Base-by-base conservation (phyloP, 306 rosid species). In the Vachellia collinsii region DNA sequence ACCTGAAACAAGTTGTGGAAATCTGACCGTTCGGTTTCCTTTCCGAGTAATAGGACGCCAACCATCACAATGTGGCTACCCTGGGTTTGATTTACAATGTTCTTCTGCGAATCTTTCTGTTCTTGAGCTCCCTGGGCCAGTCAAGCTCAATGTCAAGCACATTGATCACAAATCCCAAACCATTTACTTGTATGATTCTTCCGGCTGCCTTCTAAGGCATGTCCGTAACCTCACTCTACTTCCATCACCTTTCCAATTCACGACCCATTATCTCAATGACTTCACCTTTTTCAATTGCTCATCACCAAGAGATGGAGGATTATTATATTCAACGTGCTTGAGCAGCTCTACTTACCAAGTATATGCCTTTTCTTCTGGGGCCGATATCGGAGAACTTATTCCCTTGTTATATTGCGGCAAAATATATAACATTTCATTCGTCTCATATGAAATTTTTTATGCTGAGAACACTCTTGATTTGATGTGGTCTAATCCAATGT, bases 61-160 rank as follows among this genome's bases (percentile, higher is more conserved):
- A 11, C 77, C 48, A 71, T n/a, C 3, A 9, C 39, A 41, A 2
- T 83, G 86, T 56, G 80, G 75, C 20, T 77, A 81, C 41, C 88
- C 85, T 0, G 85, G 85, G 1, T 89, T 89, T 77, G 91, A 80
- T 77, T 14, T 91, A 22, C 61, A 80, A 11, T 91, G 95, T 65
- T 47, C 81, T 8, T 5, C 54, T 1, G 41, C 17, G 4, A 67
- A 70, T 9, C 48, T 79, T 1, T 46, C 85, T 0, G 37, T 88
- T 46, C 80, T 85, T 20, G 50, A 83, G 76, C 84, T 90, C 22
- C 90, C 84, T 17, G 8, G 20, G 5, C 77, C 81, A 37, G 79
- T 81, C 8, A 86, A 77, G 29, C 67, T 85, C 74, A 61, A 0
- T 39, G 85, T 88, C 36, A 77, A 46, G 10, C 25, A 10, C 0